Evolutionary conservation across 2,329 filamentous ascomycete genomes (phyloP).

Genomic region (Xylaria hypoxylon): DNA sequence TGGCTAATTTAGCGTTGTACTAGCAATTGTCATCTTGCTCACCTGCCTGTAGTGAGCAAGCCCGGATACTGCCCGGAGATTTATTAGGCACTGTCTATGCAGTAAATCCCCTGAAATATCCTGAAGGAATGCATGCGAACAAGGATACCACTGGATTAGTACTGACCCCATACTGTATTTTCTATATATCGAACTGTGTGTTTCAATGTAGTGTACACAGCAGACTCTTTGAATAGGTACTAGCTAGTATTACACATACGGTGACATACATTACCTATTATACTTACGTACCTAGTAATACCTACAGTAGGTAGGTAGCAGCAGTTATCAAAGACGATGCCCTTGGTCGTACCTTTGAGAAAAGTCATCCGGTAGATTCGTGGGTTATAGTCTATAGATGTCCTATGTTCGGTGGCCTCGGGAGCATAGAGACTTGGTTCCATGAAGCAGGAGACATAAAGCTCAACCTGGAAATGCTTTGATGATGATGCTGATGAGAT

Average conservation of each 20-base stretch:
- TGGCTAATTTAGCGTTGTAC: not conserved
- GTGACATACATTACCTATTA: too few species aligned
- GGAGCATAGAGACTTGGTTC: not conserved
- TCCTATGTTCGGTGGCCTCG: not conserved
- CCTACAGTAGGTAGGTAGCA: too few species aligned
- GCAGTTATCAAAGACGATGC: too few species aligned
- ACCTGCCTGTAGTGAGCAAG: not conserved
- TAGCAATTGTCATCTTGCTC: not conserved
- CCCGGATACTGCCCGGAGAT: too few species aligned
- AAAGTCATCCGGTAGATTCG: too few species aligned
- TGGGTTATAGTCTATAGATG: too few species aligned
- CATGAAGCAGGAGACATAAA: not conserved
- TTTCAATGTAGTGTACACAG: too few species aligned
- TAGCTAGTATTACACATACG: too few species aligned
- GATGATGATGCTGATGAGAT: too few species aligned
- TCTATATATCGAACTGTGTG: too few species aligned
- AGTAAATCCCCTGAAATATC: not conserved
- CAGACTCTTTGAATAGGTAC: constrained; percentile 1
- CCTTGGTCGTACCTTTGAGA: not conserved
- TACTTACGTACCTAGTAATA: too few species aligned
- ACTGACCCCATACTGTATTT: not conserved
- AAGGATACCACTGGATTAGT: constrained; percentile 10
- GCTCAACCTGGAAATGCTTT: constrained; percentile 15
- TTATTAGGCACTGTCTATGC: too few species aligned
- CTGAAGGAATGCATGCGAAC: not conserved